These are phyloP conservation scores for Fagopyrum esculentum DNA, from an alignment of 148 eudicot species.

Conservation along the genomic window DNA sequence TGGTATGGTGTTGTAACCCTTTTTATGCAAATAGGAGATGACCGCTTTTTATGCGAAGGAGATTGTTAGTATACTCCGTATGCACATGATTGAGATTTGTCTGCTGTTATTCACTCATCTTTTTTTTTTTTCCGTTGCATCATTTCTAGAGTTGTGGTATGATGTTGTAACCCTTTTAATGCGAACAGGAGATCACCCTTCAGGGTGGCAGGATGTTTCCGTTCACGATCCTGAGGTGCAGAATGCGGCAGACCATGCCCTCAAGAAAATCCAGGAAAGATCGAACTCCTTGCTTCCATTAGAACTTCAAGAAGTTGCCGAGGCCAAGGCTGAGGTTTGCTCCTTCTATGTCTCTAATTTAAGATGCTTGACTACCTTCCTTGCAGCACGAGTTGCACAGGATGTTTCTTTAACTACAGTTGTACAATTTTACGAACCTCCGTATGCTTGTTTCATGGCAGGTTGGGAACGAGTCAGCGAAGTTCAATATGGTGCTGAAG, in stretches of 20 bases:
- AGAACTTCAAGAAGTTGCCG: conserved; percentile 57
- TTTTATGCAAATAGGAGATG: too few species aligned
- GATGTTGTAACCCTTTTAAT: neutral
- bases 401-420: neutral
- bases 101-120: neutral
- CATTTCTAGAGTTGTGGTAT: neutral
- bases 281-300: conserved; percentile 83
- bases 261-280: conserved; percentile 71
- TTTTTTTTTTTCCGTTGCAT: neutral
- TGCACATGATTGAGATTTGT: conserved; percentile 2
- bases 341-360: neutral
- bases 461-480: conserved; percentile 53
- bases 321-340: conserved; percentile 77
- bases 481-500: conserved; percentile 63
- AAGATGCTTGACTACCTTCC: neutral
- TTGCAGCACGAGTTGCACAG: neutral
- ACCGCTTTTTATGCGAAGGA: too few species aligned
- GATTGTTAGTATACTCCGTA: neutral
- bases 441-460: conserved; percentile 16
- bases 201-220: conserved; percentile 76
- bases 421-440: neutral
- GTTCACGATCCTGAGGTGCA: conserved; percentile 83
- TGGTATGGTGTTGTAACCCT: too few species aligned
- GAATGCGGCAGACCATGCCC: conserved; percentile 86
- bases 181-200: conserved; percentile 45